Evolutionary conservation across 495 filamentous ascomycete genomes (phyloP).

Genomic region (Daldinia concentrica): DNA sequence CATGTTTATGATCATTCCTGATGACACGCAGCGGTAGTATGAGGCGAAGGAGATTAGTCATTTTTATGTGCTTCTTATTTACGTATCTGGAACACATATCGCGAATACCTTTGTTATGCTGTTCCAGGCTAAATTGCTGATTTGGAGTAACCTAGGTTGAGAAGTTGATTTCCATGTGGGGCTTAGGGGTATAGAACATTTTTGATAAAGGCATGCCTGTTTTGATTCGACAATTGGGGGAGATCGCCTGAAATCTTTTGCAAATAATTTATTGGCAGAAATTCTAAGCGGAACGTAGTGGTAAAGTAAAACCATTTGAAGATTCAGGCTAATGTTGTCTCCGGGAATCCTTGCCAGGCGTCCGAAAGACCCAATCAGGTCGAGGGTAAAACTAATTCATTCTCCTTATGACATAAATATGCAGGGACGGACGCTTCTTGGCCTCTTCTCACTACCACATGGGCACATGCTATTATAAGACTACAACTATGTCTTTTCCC

Average conservation of each 20-base stretch:
- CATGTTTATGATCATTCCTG: not conserved
- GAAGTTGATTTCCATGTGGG: slow-evolving; percentile 21
- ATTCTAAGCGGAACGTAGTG: slow-evolving; percentile 32
- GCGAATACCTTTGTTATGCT: not conserved
- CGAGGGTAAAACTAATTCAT: slow-evolving; percentile 38
- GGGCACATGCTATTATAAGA: slow-evolving; percentile 34
- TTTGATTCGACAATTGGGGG: slow-evolving; percentile 21
- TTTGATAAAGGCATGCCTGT: slow-evolving; percentile 5
- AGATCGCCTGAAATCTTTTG: slow-evolving; percentile 10
- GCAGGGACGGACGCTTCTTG: slow-evolving; percentile 21
- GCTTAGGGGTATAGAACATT: slow-evolving; percentile 10
- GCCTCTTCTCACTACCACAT: slow-evolving; percentile 28
- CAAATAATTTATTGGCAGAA: slow-evolving; percentile 28
- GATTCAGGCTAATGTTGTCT: slow-evolving; percentile 39
- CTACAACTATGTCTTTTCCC: slow-evolving; percentile 23
- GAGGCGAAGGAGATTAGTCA: slow-evolving; percentile 2
- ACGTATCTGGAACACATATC: not conserved
- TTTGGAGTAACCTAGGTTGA: slow-evolving; percentile 28
- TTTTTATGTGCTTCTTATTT: slow-evolving; percentile 3
- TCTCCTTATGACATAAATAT: slow-evolving; percentile 23
- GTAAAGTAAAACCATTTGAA: slow-evolving; percentile 11
- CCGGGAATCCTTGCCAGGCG: slow-evolving; percentile 35
- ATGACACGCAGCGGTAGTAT: not conserved
- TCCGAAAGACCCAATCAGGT: slow-evolving; percentile 34
- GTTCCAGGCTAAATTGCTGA: slow-evolving; percentile 33